Conservation (phyloP, 2,329 filamentous ascomycete genomes). For the Mollisia scopiformis region DNA sequence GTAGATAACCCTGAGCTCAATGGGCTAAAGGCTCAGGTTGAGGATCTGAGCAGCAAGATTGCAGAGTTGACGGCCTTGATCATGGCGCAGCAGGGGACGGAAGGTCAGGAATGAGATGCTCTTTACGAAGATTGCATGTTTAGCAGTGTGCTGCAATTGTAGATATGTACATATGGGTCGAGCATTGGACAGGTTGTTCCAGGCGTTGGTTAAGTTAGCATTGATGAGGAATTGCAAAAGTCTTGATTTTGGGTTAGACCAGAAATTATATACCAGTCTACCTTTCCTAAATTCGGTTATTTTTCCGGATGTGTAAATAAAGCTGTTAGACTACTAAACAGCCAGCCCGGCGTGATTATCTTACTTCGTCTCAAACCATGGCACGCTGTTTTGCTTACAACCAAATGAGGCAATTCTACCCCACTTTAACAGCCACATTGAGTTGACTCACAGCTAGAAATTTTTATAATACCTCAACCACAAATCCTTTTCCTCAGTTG, state of each 20-base stretch:
- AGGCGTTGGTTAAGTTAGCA: neutral
- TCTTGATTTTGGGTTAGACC: neutral
- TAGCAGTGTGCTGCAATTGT: neutral
- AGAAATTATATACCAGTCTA: too few relatives aligned
- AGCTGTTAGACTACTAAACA: too few relatives aligned
- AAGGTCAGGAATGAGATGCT: slow-evolving; percentile 10
- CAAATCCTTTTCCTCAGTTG: neutral
- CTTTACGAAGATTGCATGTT: neutral
- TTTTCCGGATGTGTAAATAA: too few relatives aligned
- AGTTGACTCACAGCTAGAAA: neutral
- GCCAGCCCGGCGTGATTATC: too few relatives aligned
- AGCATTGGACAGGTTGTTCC: neutral
- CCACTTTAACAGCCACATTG: too few relatives aligned
- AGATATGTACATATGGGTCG: slow-evolving; percentile 5
- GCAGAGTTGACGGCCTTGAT: slow-evolving; percentile 58
- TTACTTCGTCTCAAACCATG: too few relatives aligned
- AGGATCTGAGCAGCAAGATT: slow-evolving; percentile 59
- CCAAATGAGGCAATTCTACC: too few relatives aligned
- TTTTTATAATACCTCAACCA: neutral
- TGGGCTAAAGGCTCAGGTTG: slow-evolving; percentile 51
- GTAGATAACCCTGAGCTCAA: slow-evolving; percentile 14
- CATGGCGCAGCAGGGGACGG: slow-evolving; percentile 51
- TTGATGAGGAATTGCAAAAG: neutral
- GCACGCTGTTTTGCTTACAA: too few relatives aligned
- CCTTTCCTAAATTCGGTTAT: too few relatives aligned